A percentile compares a stretch with the other conserved stretches of the same genome.
Conservation (phyloP, 371 early-diverging fungal species). For the Apophysomyces trapeziformis region DNA sequence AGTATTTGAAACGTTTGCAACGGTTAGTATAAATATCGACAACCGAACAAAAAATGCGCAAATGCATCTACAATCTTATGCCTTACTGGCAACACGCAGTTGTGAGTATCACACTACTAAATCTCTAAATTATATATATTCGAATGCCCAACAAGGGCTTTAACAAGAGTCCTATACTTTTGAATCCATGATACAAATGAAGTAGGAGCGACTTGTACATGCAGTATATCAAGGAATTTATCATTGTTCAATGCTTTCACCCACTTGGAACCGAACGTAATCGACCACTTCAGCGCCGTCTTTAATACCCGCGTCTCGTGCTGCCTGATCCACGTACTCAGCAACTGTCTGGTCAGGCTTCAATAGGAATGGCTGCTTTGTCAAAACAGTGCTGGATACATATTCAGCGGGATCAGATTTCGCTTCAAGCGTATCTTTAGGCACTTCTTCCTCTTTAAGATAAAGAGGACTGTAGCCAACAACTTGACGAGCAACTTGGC, state of each 20-base stretch:
- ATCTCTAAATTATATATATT: too few species aligned
- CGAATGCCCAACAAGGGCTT: too few species aligned
- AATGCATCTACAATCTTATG: too few species aligned
- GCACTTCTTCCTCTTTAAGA: slow-evolving; percentile 51
- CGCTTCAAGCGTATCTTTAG: slow-evolving; percentile 45
- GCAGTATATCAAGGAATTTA: background rate
- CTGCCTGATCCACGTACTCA: slow-evolving; percentile 39
- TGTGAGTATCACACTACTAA: too few species aligned
- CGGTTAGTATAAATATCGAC: too few species aligned
- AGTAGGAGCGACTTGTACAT: too few species aligned
- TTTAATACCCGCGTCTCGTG: slow-evolving; percentile 50
- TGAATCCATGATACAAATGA: too few species aligned
- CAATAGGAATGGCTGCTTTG: slow-evolving; percentile 76
- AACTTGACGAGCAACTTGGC: slow-evolving; percentile 78
- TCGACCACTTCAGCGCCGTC: slow-evolving; percentile 62
- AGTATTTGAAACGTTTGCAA: too few species aligned
- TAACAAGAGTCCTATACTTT: too few species aligned
- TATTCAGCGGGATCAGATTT: slow-evolving; percentile 48
- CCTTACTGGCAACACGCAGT: too few species aligned
- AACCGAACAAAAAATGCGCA: too few species aligned
- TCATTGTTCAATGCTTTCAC: slow-evolving; percentile 75
- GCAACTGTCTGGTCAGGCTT: slow-evolving; percentile 72
- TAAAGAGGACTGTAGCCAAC: slow-evolving; percentile 75
- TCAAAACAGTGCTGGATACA: slow-evolving; percentile 64
- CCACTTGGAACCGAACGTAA: slow-evolving; percentile 82